Evolutionary conservation across 2,329 filamentous ascomycete genomes (phyloP).

Genomic region (Diaporthe sp.): DNA sequence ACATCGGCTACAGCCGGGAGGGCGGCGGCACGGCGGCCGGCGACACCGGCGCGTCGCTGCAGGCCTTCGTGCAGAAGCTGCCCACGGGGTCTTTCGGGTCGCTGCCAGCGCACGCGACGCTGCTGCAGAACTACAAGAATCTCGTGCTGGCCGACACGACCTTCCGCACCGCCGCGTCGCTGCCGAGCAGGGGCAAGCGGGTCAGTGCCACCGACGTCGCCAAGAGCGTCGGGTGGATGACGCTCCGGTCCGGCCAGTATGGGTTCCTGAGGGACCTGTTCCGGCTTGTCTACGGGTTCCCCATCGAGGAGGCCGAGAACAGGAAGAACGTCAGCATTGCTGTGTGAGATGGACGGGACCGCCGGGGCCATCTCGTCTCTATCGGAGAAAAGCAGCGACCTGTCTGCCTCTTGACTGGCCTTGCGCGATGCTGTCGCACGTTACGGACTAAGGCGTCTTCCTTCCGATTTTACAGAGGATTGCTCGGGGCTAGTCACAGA

Average conservation of each 20-base stretch:
- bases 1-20: constrained; percentile 82
- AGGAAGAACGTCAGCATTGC: constrained; percentile 75
- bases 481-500: neutral
- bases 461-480: neutral
- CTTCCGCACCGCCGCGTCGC: constrained; percentile 67
- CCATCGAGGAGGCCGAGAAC: constrained; percentile 81
- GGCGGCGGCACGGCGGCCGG: neutral
- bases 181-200: constrained; percentile 71
- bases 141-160: constrained; percentile 81
- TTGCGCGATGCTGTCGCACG: neutral
- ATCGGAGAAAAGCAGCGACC: neutral
- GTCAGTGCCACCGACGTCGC: constrained; percentile 82
- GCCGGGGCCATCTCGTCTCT: neutral
- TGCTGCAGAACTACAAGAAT: constrained; percentile 85
- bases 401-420: neutral
- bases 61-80: constrained; percentile 82
- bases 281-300: constrained; percentile 86
- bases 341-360: constrained; percentile 54
- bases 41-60: constrained; percentile 69
- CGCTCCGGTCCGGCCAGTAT: constrained; percentile 76
- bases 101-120: constrained; percentile 75
- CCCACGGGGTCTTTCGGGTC: constrained; percentile 85
- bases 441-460: neutral
- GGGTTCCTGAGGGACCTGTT: constrained; percentile 87
- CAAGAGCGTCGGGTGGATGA: constrained; percentile 83